Conservation (phyloP, 2,329 filamentous ascomycete species). For the Colletotrichum sansevieriae region DNA sequence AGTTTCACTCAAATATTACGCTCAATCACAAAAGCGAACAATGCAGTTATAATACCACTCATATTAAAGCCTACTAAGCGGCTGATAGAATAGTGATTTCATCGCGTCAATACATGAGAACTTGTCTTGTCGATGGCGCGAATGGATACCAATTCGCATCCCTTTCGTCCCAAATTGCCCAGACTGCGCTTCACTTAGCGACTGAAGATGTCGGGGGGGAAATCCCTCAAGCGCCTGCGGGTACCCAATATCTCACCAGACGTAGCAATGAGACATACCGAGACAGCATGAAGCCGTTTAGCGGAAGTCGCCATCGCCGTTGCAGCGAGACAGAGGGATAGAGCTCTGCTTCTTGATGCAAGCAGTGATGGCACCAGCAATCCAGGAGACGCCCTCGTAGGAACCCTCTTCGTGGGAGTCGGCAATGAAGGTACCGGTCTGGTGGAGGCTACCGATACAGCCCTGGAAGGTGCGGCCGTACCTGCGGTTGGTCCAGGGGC, state of each 20-base stretch:
- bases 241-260: background rate
- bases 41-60: background rate
- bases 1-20: no score
- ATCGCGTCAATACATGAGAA: constrained; percentile 12
- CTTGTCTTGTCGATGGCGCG: background rate
- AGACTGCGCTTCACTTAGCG: background rate
- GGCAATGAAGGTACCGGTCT: constrained; percentile 37
- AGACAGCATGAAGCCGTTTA: constrained; percentile 2
- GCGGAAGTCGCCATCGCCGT: constrained; percentile 12
- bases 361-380: constrained; percentile 30
- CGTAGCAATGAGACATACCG: background rate
- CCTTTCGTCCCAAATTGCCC: background rate
- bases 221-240: background rate
- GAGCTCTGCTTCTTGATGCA: constrained; percentile 30
- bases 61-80: constrained; percentile 1
- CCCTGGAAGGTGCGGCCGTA: constrained; percentile 39
- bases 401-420: constrained; percentile 33
- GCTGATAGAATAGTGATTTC: background rate
- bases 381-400: constrained; percentile 35
- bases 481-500: constrained; percentile 37
- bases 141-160: background rate
- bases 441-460: constrained; percentile 26
- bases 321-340: constrained; percentile 14
- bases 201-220: background rate
- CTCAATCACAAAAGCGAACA: no score